Evolutionary conservation across 352 stramenopile genomes (phyloP).

Genomic region (Chrysophaeum taylorii): DNA sequence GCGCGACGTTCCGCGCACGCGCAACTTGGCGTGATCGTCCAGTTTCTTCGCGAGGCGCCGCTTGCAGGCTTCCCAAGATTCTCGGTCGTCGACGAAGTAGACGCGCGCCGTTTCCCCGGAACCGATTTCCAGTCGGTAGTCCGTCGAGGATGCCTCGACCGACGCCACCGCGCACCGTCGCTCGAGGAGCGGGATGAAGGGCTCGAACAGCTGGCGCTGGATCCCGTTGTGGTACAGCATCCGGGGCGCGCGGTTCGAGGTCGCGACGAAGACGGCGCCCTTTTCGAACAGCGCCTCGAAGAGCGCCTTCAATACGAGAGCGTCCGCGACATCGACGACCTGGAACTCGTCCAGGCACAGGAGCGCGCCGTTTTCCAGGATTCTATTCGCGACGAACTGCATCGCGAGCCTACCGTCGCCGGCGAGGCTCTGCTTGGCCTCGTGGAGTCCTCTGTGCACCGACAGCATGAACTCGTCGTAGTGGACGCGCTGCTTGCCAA

Average conservation of each 20-base stretch:
- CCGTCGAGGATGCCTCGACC: constrained; percentile 24
- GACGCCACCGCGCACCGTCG: neutral
- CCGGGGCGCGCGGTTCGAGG: constrained; percentile 82
- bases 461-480: constrained; percentile 58
- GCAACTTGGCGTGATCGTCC: too few relatives aligned
- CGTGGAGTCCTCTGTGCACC: constrained; percentile 47
- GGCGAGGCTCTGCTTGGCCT: constrained; percentile 29
- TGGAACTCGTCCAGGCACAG: constrained; percentile 81
- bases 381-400: constrained; percentile 42
- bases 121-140: constrained; percentile 29
- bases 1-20: constrained; percentile 13
- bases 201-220: constrained; percentile 91
- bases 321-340: constrained; percentile 92
- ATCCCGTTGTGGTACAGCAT: constrained; percentile 91
- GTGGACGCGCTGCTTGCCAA: constrained; percentile 47
- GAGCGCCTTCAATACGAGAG: constrained; percentile 85
- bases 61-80: neutral
- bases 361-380: constrained; percentile 62
- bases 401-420: constrained; percentile 11
- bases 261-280: constrained; percentile 83
- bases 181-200: constrained; percentile 88
- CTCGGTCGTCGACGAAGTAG: constrained; percentile 9
- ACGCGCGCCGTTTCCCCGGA: neutral
- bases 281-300: constrained; percentile 78
- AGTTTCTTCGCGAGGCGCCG: neutral